Conservation (phyloP, 148 eudicot species). For the Linanthus parryae region DNA sequence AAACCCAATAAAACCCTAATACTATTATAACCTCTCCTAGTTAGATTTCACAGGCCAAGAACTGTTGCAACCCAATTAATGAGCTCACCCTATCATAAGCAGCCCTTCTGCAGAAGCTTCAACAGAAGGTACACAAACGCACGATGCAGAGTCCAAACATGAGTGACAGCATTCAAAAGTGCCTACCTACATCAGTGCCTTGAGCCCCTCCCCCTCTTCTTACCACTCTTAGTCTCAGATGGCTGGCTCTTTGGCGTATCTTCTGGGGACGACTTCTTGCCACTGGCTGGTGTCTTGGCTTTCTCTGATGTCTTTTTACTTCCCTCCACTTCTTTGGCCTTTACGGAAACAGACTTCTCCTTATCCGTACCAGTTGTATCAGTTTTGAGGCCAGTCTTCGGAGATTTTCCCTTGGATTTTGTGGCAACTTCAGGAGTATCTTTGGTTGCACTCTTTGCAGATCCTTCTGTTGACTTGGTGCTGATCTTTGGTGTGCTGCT, state of each 20-base stretch:
- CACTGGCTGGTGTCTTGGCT: conserved; percentile 19
- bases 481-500: conserved; percentile 15
- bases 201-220: conserved; percentile 14
- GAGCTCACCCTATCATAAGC: no score
- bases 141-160: no score
- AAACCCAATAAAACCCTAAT: no score
- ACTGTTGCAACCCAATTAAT: no score
- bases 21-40: no score
- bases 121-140: no score
- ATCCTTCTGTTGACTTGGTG: conserved; percentile 23
- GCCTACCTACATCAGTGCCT: no score
- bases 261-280: conserved; percentile 12
- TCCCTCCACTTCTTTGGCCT: conserved; percentile 27
- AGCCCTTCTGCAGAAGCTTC: no score
- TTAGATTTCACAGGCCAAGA: no score
- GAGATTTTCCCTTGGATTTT: conserved; percentile 41
- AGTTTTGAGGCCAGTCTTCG: conserved; percentile 24
- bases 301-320: conserved; percentile 23
- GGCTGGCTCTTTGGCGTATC: conserved; percentile 19
- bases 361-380: conserved; percentile 25
- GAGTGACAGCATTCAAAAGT: no score
- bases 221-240: conserved; percentile 21
- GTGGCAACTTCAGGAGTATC: conserved; percentile 12
- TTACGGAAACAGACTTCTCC: conserved; percentile 25
- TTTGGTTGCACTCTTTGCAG: conserved; percentile 8